phyloP scores from a whole-genome alignment of 371 early-diverging fungal species.

The Mortierella sp. region DNA sequence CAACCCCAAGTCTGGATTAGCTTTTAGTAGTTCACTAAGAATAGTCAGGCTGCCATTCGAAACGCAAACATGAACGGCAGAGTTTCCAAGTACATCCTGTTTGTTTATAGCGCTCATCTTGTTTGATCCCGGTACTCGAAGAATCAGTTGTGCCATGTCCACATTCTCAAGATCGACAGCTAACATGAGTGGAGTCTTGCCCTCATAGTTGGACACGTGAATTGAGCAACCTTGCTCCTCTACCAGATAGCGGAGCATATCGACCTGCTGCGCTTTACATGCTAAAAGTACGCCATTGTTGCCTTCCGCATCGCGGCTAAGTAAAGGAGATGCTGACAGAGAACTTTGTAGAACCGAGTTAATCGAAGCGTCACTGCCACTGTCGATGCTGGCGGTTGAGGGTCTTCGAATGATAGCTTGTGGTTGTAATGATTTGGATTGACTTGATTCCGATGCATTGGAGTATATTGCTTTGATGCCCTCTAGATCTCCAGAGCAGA shows the following conservation, averaged over 20 bases:
- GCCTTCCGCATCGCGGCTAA: constrained; percentile 60
- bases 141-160: constrained; percentile 44
- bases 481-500: constrained; percentile 40
- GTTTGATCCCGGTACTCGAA: constrained; percentile 21
- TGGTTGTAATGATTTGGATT: background rate
- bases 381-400: constrained; percentile 26
- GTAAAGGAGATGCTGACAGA: constrained; percentile 15
- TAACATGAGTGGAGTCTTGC: constrained; percentile 62
- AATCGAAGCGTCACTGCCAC: constrained; percentile 17
- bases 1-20: constrained; percentile 24
- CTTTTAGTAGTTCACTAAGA: constrained; percentile 16
- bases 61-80: constrained; percentile 52
- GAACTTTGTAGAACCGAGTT: constrained; percentile 7
- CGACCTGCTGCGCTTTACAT: constrained; percentile 55
- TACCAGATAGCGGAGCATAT: constrained; percentile 53
- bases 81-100: constrained; percentile 60
- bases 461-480: constrained; percentile 20
- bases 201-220: constrained; percentile 55
- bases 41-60: constrained; percentile 5
- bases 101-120: constrained; percentile 25
- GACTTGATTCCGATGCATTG: background rate
- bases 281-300: constrained; percentile 63
- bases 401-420: constrained; percentile 11
- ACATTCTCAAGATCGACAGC: constrained; percentile 54
- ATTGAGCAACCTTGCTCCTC: constrained; percentile 15